Evolutionary conservation across 2,329 filamentous ascomycete genomes (phyloP).

Genomic region (Alternaria gansuensis): DNA sequence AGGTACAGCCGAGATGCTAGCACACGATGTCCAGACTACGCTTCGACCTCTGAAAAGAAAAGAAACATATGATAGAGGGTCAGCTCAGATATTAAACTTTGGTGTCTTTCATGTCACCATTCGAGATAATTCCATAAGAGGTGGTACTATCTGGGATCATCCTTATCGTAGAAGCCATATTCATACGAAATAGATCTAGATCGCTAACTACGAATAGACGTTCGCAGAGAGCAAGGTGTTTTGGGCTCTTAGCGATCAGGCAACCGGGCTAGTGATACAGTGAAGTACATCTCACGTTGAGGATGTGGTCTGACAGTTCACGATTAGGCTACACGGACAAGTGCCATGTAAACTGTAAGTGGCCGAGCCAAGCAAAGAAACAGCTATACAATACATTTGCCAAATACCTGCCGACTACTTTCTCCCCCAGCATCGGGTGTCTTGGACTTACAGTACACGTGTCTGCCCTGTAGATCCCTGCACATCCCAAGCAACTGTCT

Average conservation of each 20-base stretch:
- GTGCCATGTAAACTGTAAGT: constrained; percentile 1
- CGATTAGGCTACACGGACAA: background rate
- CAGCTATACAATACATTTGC: constrained; percentile 1
- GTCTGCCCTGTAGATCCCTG: background rate
- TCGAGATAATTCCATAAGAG: background rate
- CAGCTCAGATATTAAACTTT: background rate
- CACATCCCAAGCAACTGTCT: constrained; percentile 1
- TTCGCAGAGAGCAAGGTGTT: background rate
- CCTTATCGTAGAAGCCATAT: background rate
- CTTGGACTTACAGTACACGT: background rate
- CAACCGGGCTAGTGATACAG: background rate
- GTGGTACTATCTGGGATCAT: background rate
- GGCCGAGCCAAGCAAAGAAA: constrained; percentile 3
- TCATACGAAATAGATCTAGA: background rate
- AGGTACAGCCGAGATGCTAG: constrained; percentile 4
- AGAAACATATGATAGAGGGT: background rate
- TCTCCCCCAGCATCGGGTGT: background rate
- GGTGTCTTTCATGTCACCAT: background rate
- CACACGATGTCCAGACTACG: background rate
- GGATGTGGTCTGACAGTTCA: background rate
- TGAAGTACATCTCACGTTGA: background rate
- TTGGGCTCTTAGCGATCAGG: background rate
- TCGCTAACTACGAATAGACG: background rate
- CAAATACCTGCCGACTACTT: background rate
- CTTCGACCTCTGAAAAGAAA: background rate